Evolutionary conservation across 73 alveolate genomes (phyloP), one percentile per base, ranked within the genome.

Genomic region (Diophrys sp.): DNA sequence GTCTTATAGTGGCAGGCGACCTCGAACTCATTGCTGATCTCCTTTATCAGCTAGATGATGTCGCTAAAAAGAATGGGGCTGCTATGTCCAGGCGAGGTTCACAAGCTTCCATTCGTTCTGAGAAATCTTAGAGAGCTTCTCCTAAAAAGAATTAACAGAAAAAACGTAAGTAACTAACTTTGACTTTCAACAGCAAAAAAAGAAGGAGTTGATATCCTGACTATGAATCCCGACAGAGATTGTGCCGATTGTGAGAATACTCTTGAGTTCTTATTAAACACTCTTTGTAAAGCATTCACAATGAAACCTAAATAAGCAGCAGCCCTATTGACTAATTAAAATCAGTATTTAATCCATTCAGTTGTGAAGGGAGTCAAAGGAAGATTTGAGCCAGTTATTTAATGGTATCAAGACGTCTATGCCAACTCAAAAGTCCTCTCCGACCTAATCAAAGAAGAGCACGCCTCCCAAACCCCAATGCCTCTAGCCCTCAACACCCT

Each of bases 321-420:
- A 23, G 95, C 95, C 31, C 86, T 94, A n/a, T 81, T 94, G 18
- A 87, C 97, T 1, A 89, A 91, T 70, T 92, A 90, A n/a, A 83
- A 91, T 70, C 89, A 94, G 78, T 91, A 85, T 72, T 78, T 94
- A 31, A 90, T 96, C 11, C 97, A 94, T 83, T 67, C 93, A 14
- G 79, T 89, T 29, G 97, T 93, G 14, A 94, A 94, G 78, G 98
- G 98, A 30, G 91, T 94, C 54, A 94, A 94, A 75, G 94, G 95
- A 25, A 94, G 84, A 56, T 94, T 89, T 74, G 95, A 81, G 56
- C 94, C 96, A 23, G 78, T 91, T 1, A 77, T 77, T 24, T 72
- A 76, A 54, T 94, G 93, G 91, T 83, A 92, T 73, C 34, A 85
- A 34, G 96, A 88, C 18, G 74, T 94, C 0, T 83, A 89, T 74